Evolutionary conservation across 2,329 filamentous ascomycete genomes (phyloP).

Genomic region (Graphiopsis chlorocephala): DNA sequence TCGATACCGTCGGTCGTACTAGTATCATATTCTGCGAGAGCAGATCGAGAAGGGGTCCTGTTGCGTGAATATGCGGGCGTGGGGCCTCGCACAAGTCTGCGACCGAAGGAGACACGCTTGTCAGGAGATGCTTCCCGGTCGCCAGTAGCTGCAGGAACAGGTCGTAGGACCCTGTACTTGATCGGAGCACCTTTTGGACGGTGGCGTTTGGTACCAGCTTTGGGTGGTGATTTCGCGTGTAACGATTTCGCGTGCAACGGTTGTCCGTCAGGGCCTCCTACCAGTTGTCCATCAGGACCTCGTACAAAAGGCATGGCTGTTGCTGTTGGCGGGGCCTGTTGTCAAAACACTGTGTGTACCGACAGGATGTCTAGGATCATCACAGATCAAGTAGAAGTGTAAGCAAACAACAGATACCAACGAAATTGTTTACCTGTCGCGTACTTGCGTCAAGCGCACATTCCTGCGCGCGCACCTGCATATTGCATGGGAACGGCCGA

Average conservation of each 20-base stretch:
- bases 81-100: slow-evolving; percentile 7
- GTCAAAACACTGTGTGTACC: not conserved
- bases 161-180: not conserved
- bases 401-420: slow-evolving; percentile 8
- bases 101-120: slow-evolving; percentile 1
- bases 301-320: not conserved
- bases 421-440: slow-evolving; percentile 4
- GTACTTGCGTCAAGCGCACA: slow-evolving; percentile 6
- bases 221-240: not conserved
- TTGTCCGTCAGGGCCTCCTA: not conserved
- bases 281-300: not conserved
- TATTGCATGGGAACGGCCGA: not conserved
- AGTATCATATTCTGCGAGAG: not conserved
- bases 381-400: not conserved
- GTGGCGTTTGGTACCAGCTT: not conserved
- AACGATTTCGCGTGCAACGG: not conserved
- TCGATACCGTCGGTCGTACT: not conserved
- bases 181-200: not conserved
- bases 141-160: not conserved
- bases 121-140: not conserved
- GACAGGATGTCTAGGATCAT: not conserved
- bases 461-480: slow-evolving; percentile 1
- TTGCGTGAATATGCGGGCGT: slow-evolving; percentile 3
- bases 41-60: not conserved
- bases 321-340: not conserved